Evolutionary conservation across 208 protist species (phyloP).

Genomic region (Strigomonas galati): DNA sequence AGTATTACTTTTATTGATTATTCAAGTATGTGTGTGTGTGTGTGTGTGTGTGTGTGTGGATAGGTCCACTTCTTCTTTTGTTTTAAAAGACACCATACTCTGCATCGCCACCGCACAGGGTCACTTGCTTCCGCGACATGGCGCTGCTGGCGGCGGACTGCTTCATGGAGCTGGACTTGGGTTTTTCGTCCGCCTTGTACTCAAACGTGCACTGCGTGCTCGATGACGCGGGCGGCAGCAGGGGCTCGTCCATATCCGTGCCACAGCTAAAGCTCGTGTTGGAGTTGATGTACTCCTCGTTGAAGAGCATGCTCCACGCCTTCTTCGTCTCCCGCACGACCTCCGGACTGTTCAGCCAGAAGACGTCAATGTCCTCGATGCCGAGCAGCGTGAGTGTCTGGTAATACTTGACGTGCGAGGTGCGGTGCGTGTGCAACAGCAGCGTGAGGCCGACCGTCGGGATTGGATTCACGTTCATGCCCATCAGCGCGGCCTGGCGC

Average conservation of each 20-base stretch:
- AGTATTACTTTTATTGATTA: background rate
- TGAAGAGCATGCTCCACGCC: slow-evolving; percentile 63
- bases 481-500: slow-evolving; percentile 25
- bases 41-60: background rate
- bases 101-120: slow-evolving; percentile 44
- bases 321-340: slow-evolving; percentile 44
- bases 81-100: slow-evolving; percentile 57
- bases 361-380: slow-evolving; percentile 71
- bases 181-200: too few relatives aligned
- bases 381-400: slow-evolving; percentile 67
- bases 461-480: slow-evolving; percentile 39
- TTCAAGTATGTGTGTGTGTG: background rate
- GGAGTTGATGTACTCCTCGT: slow-evolving; percentile 64
- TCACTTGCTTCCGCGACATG: slow-evolving; percentile 11
- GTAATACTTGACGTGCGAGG: slow-evolving; percentile 75
- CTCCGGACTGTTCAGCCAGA: slow-evolving; percentile 39
- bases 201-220: background rate
- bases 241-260: background rate
- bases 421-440: slow-evolving; percentile 77
- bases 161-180: too few relatives aligned
- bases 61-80: background rate
- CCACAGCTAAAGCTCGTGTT: slow-evolving; percentile 13
- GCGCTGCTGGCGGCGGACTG: too few relatives aligned
- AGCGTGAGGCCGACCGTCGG: slow-evolving; percentile 74
- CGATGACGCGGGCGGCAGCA: background rate